Evolutionary conservation across 257 asterid genomes (phyloP), one percentile per base, ranked within the genome.

Genomic region (Avicennia marina): DNA sequence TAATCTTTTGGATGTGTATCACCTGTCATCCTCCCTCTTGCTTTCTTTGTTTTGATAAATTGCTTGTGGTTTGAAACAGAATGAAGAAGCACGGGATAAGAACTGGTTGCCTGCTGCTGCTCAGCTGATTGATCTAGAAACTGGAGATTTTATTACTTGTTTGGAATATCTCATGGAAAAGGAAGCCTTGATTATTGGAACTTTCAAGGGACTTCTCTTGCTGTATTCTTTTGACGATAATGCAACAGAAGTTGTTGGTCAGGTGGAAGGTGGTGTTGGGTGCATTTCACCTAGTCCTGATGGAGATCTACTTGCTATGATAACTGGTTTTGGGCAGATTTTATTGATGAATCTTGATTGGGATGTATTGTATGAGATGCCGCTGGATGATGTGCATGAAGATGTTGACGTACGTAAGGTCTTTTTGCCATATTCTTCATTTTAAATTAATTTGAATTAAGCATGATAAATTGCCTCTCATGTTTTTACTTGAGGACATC

Each of bases 251-350:
- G 70, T 73, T 60, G 99, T 89, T 60, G 99, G 99, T 63, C 85
- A 68, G 45, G 90, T 93, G 52, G 96, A 93, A 71, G 99, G 99
- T 63, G 99, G 99, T 56, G 85, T 93, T 25, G 73, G 69, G 66
- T 89, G 96, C 80, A 79, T 93, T 75, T 86, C 99, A 15, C 91
- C 91, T 34, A 93, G 99, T 72, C 99, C 99, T 4, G 97, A 93
- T 77, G 99, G 97, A 66, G 97, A 89, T 79, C 75, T 86, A 64
- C 81, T 89, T 62, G 90, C 82, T 69, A 65, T 93, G 63, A 40
- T 84, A 44, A 86, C 89, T 64, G 99, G 97, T 54, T 86, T 89
- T 68, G 84, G 96, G 64, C 95, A 84, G 76, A 75, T 93, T 61
- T 81, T 93, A 13, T 71, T 86, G 67, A 93, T 89, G 99, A 89